Evolutionary conservation across 1,284 basidiomycete genomes (phyloP), one percentile per base, ranked within the genome.

Genomic region (Marasmius fiardii): DNA sequence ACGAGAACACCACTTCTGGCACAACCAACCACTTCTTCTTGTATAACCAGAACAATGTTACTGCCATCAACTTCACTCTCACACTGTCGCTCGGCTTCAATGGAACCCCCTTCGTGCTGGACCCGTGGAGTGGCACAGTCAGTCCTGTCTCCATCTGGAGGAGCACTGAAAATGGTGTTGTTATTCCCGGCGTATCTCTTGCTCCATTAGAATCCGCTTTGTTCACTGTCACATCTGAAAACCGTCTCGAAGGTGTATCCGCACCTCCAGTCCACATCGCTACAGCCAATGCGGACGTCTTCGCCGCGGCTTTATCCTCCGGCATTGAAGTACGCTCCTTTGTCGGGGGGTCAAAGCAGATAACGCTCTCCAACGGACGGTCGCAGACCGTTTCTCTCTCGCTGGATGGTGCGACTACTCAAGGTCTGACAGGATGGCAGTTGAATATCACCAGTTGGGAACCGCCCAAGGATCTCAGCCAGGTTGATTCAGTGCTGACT

Each of bases 371-470:
- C 3, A 57, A 35, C 39, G 56, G 57, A 14, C 21, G 50, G 3
- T 39, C 20, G 2, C 55, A 55, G 28, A 56, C 53, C 14, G 57
- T 55, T 7, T 54, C 52, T 4, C 52, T 62, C 34, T 52, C 61
- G 1, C 58, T 62, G 4, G 54, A 37, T 7, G 56, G 56, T 23
- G 59, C 57, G 43, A 55, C 39, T 6, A 39, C 39, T 2, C 53
- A 44, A 28, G 54, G 53, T 11, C 48, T 62, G 2, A 43, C 18
- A 21, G 59, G 55, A 8, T 62, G 61, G 61, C 50, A 52, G 34
- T 18, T 62, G 39, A 54, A 53, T 28, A 57, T 62, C 37, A 60
- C 60, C 11, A 56, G 57, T 8, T 62, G 61, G 61, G 59, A 55
- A 1, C 58, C 61, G 3, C 59, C 61, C 3, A 24, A 52, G 16